phyloP scores from a whole-genome alignment of 2,329 filamentous ascomycete genomes.

The Penicillium concentricum region DNA sequence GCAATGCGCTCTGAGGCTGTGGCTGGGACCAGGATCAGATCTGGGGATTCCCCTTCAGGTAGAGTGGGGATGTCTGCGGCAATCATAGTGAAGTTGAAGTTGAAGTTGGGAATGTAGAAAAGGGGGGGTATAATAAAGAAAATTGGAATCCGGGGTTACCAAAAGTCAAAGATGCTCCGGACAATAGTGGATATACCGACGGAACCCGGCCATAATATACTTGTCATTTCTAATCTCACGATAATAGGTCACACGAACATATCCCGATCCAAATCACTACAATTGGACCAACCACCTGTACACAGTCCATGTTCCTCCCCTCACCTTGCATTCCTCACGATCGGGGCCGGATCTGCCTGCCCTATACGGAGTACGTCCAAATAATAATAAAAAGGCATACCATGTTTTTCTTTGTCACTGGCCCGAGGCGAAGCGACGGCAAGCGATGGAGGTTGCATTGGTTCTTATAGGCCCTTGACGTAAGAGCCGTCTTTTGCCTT shows the following conservation, averaged over 20 bases:
- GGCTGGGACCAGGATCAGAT: constrained; percentile 55
- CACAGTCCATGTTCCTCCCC: background rate
- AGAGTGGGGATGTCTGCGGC: constrained; percentile 38
- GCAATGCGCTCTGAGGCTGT: constrained; percentile 54
- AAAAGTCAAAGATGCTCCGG: constrained; percentile 3
- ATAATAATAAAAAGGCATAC: background rate
- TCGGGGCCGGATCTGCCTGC: constrained; percentile 17
- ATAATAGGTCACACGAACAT: background rate
- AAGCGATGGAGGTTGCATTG: constrained; percentile 27
- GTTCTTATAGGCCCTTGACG: constrained; percentile 12
- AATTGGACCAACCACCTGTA: constrained; percentile 1
- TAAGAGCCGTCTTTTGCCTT: constrained; percentile 4
- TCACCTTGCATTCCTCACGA: constrained; percentile 5
- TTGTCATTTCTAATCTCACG: background rate
- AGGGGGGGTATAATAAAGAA: background rate
- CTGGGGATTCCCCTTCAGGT: constrained; percentile 50
- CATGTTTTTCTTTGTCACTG: constrained; percentile 31
- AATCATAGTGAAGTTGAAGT: constrained; percentile 31
- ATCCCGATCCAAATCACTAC: background rate
- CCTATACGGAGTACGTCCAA: constrained; percentile 3
- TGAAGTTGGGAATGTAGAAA: background rate
- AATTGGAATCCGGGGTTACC: constrained; percentile 3
- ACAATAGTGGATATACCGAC: constrained; percentile 1
- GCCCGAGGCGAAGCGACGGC: constrained; percentile 35
- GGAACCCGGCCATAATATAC: constrained; percentile 2